Conservation (phyloP, 1,284 basidiomycete genomes). For the Ustilago vetiveriae region DNA sequence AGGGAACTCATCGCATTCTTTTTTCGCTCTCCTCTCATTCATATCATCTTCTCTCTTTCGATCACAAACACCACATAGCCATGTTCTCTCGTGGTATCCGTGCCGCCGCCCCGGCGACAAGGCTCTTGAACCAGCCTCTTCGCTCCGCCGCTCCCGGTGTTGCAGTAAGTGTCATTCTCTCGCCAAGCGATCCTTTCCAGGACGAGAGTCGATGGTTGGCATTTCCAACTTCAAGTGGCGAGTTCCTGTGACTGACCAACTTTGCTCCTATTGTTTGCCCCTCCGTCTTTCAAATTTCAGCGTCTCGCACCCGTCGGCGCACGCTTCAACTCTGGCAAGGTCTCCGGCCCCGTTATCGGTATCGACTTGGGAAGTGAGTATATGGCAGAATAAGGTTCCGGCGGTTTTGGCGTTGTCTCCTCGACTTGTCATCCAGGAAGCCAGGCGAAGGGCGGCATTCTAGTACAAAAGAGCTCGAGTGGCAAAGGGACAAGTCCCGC, state of each 20-base stretch:
- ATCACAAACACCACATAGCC: conserved; percentile 16
- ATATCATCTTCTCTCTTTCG: background rate
- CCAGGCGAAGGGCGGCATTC: too few species aligned
- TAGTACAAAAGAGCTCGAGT: background rate
- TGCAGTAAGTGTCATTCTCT: conserved; percentile 44
- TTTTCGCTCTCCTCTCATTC: too few species aligned
- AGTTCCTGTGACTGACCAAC: conserved; percentile 10
- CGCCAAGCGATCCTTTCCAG: background rate
- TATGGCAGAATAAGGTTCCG: background rate
- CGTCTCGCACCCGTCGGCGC: conserved; percentile 56
- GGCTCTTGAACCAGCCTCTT: conserved; percentile 58
- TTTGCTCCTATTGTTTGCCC: background rate
- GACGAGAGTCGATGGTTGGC: background rate
- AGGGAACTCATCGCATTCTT: too few species aligned
- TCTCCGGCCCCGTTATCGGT: conserved; percentile 64
- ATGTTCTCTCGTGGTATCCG: conserved; percentile 56
- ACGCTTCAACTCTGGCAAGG: conserved; percentile 58
- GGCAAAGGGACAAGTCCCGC: background rate
- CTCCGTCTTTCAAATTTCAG: conserved; percentile 2
- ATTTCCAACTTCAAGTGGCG: background rate
- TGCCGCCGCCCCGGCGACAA: conserved; percentile 54
- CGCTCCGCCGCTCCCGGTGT: conserved; percentile 50
- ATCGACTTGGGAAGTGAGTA: conserved; percentile 65
- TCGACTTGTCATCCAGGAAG: too few species aligned
- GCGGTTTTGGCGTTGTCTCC: too few species aligned